Conservation (phyloP, 2,329 filamentous ascomycete species). For the Sphaerulina musiva region DNA sequence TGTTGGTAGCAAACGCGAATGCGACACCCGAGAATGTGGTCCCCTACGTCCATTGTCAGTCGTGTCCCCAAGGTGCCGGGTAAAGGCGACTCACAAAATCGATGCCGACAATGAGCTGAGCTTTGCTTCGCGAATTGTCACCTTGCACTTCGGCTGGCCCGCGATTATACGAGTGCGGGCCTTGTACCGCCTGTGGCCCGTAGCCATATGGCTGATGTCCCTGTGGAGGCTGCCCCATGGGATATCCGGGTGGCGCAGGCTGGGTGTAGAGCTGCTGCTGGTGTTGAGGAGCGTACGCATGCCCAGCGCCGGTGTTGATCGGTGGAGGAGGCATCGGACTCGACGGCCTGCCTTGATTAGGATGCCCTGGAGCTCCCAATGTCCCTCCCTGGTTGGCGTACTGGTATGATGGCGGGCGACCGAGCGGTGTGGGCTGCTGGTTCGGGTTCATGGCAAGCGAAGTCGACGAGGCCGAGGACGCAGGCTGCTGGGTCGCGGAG, state of each 20-base stretch:
- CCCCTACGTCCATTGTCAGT: slow-evolving; percentile 51
- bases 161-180: slow-evolving; percentile 15
- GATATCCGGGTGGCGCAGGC: slow-evolving; percentile 34
- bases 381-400: slow-evolving; percentile 43
- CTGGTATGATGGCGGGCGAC: slow-evolving; percentile 59
- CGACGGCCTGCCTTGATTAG: slow-evolving; percentile 44
- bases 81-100: slow-evolving; percentile 68
- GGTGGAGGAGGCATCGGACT: slow-evolving; percentile 38
- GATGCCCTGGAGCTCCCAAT: slow-evolving; percentile 35
- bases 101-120: slow-evolving; percentile 96
- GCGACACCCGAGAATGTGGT: slow-evolving; percentile 97
- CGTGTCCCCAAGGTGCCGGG: neutral
- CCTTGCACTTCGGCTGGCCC: slow-evolving; percentile 66
- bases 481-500: slow-evolving; percentile 33
- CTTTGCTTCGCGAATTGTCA: slow-evolving; percentile 73
- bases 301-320: slow-evolving; percentile 46
- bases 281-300: slow-evolving; percentile 44
- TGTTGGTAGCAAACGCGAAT: slow-evolving; percentile 89
- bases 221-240: slow-evolving; percentile 31
- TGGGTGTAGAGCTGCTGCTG: slow-evolving; percentile 38
- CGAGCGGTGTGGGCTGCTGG: slow-evolving; percentile 42
- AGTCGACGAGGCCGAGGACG: slow-evolving; percentile 41
- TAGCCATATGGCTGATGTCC: slow-evolving; percentile 21
- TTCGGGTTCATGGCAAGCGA: slow-evolving; percentile 50
- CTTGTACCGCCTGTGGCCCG: slow-evolving; percentile 15